Evolutionary conservation across 2,329 filamentous ascomycete genomes (phyloP), one percentile per base, ranked within the genome.

Genomic region (Pseudogymnoascus sp.): DNA sequence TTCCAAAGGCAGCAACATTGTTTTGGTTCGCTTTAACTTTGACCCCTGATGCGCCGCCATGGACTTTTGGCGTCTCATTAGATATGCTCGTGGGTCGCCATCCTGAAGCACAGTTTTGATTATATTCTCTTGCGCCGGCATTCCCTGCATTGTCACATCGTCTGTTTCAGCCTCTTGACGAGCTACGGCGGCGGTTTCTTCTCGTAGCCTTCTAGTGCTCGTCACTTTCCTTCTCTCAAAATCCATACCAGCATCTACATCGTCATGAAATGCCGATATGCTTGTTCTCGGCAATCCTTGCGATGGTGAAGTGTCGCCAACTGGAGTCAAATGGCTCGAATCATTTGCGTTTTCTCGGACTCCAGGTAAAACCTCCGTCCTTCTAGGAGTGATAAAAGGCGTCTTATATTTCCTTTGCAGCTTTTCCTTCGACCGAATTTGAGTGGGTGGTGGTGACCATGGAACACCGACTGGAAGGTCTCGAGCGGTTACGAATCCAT

Each of bases 171-270:
- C 16, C 16, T 56, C 28, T 18, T 21, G 50, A 10, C 10, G 50
- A 33, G 50, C 50, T 21, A 56, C 5, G 18, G n/a, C 28, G 4
- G 50, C 50, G 5, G 50, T 21, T 16, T 74, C 66, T 28, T 71
- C 64, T 3, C 71, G 68, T 23, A 66, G 69, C n/a, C 64, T 66
- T 25, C 67, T 70, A 40, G 65, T 73, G 14, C 69, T 70, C 37
- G 63, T 42, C 53, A 70, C 69, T 62, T 73, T 73, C 18, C 71
- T 67, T 18, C 68, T 62, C 47, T 74, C 72, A 53, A 69, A 74
- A 18, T 72, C 70, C 68, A 74, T 71, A 53, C 71, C 67, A 69
- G 68, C 71, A n/a, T 66, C 65, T 47, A 73, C 65, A 42, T 72
- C 69, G 8, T 62, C 16, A 35, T 68, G 28, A 14, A 33, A 12